A percentile compares a stretch with the other conserved stretches of the same genome.
Evolutionary conservation across 2,329 filamentous ascomycete species (phyloP).

Genomic region (Hymenoscyphus albidus): DNA sequence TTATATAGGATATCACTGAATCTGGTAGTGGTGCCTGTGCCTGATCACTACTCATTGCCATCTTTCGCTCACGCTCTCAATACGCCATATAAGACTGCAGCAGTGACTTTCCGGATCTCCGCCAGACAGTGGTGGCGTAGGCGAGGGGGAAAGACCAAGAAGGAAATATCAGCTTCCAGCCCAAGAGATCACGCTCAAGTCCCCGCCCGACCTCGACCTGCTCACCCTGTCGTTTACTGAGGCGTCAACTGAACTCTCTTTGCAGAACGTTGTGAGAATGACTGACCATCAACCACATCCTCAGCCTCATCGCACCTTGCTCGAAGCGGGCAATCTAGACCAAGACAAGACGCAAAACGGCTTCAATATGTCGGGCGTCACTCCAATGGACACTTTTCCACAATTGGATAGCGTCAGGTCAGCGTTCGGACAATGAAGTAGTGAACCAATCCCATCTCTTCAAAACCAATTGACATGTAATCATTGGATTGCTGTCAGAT

Average conservation of each 20-base stretch:
- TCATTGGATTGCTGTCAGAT: neutral
- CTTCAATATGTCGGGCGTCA: neutral
- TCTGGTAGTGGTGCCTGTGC: neutral
- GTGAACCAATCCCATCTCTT: neutral
- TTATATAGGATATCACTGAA: neutral
- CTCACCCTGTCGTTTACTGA: neutral
- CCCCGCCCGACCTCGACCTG: neutral
- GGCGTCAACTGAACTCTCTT: neutral
- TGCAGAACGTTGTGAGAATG: slow-evolving; percentile 1
- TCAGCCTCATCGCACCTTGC: neutral
- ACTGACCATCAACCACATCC: neutral
- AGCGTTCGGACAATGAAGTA: neutral
- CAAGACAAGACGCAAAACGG: neutral
- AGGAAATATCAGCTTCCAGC: neutral
- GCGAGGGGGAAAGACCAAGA: neutral
- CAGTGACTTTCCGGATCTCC: slow-evolving; percentile 1
- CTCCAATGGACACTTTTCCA: neutral
- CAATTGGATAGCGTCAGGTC: neutral
- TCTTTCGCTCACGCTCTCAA: too few species aligned
- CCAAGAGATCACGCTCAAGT: neutral
- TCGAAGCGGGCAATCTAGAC: neutral
- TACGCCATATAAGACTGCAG: neutral
- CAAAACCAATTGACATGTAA: neutral
- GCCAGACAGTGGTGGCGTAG: neutral
- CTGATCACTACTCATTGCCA: neutral